Evolutionary conservation across 2,329 filamentous ascomycete species (phyloP).

Genomic region (Cadophora sp.): DNA sequence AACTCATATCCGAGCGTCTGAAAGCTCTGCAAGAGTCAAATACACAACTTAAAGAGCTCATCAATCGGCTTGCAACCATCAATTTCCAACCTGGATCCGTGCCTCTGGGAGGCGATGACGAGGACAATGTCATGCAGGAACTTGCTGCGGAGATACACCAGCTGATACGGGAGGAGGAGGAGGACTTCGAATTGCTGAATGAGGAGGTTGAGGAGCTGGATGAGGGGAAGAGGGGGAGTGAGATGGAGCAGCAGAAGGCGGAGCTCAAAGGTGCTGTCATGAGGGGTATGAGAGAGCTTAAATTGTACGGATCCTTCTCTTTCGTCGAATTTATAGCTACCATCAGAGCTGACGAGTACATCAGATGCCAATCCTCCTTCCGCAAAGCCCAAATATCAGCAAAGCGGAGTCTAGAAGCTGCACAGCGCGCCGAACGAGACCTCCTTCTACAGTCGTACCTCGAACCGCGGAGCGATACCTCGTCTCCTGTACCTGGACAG

Average conservation of each 20-base stretch:
- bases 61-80: slow-evolving; percentile 63
- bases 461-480: slow-evolving; percentile 47
- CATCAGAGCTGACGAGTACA: slow-evolving; percentile 7
- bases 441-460: slow-evolving; percentile 72
- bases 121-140: slow-evolving; percentile 67
- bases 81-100: slow-evolving; percentile 65
- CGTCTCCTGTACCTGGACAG: slow-evolving; percentile 23
- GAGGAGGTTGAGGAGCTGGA: slow-evolving; percentile 80
- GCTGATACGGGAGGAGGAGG: slow-evolving; percentile 77
- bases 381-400: slow-evolving; percentile 82
- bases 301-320: slow-evolving; percentile 57
- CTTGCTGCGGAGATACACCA: slow-evolving; percentile 82
- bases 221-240: slow-evolving; percentile 55
- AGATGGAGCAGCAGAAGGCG: slow-evolving; percentile 66
- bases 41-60: slow-evolving; percentile 62
- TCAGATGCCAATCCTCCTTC: slow-evolving; percentile 60
- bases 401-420: slow-evolving; percentile 74
- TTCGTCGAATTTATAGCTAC: neutral
- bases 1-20: slow-evolving; percentile 67
- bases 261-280: slow-evolving; percentile 71
- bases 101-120: slow-evolving; percentile 51
- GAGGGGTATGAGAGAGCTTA: slow-evolving; percentile 73
- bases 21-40: slow-evolving; percentile 66
- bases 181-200: slow-evolving; percentile 80
- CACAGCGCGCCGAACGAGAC: slow-evolving; percentile 78